Evolutionary conservation across 2,329 filamentous ascomycete genomes (phyloP).

Genomic region (Hypocreales sp.): DNA sequence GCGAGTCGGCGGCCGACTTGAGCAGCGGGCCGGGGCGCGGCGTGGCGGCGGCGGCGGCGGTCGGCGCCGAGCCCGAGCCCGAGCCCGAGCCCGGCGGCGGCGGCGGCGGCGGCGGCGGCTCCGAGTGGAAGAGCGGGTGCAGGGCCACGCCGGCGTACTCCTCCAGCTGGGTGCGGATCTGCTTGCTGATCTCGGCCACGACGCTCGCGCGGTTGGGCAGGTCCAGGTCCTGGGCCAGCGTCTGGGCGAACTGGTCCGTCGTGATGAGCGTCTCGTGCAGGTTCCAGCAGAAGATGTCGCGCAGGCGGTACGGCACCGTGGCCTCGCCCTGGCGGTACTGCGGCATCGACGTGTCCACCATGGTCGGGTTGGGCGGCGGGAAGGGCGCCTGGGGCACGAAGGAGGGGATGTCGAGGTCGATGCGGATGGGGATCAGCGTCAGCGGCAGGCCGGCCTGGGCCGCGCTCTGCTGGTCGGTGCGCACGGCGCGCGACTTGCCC

Average conservation of each 20-base stretch:
- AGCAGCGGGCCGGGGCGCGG: slow-evolving; percentile 13
- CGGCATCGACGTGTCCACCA: slow-evolving; percentile 56
- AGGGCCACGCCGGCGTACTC: slow-evolving; percentile 91
- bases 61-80: slow-evolving; percentile 3
- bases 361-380: slow-evolving; percentile 44
- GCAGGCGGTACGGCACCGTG: slow-evolving; percentile 73
- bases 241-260: slow-evolving; percentile 88
- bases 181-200: slow-evolving; percentile 72
- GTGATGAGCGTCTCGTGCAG: slow-evolving; percentile 88
- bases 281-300: slow-evolving; percentile 97
- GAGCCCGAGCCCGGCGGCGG: slow-evolving; percentile 9
- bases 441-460: slow-evolving; percentile 64
- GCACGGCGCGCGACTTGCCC: slow-evolving; percentile 47
- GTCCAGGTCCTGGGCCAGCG: slow-evolving; percentile 83
- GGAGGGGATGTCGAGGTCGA: slow-evolving; percentile 81
- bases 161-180: slow-evolving; percentile 88
- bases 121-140: slow-evolving; percentile 75
- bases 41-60: slow-evolving; percentile 9
- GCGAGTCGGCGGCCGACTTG: slow-evolving; percentile 22
- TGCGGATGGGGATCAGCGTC: slow-evolving; percentile 86
- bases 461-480: slow-evolving; percentile 43
- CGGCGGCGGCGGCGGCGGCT: slow-evolving; percentile 15
- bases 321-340: slow-evolving; percentile 68
- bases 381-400: slow-evolving; percentile 53
- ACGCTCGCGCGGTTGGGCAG: slow-evolving; percentile 59